Evolutionary conservation across 257 asterid genomes (phyloP), one percentile per base, ranked within the genome.

Genomic region (Fraxinus excelsior): DNA sequence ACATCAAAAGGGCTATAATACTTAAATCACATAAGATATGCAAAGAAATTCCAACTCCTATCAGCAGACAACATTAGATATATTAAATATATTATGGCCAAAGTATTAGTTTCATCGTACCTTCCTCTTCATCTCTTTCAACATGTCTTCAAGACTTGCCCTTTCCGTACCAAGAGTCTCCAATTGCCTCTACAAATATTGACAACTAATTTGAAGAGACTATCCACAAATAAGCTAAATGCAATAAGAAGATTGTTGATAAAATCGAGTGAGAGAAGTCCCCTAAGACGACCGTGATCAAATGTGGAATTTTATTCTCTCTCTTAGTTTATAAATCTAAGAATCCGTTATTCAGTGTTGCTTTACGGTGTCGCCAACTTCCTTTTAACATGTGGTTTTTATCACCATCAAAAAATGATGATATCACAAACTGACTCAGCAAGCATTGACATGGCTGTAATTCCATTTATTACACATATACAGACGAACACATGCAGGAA

Each of bases 81-180:
- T 42, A 42, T 42, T 29, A 37, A 76, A 19, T 29, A 79, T 60
- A 38, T 18, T 72, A 53, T 31, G 71, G 65, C 23, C 64, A 70
- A 74, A 70, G 73, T 71, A 70, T 32, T 74, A 56, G 60, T 74
- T 37, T 68, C 66, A 81, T 73, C 62, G 21, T 84, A 96, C 99
- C 97, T 91, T 93, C 86, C 98, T 89, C 86, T 96, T 96, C 98
- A 93, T 96, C 90, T 96, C 99, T 90, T 96, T 96, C 83, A 96
- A 91, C 99, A 96, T 93, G 85, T 96, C 99, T 83, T 96, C 99
- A 34, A 96, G 97, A 60, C 98, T 94, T 78, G 99, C 98, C 85
- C 99, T 86, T 88, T 93, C 97, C 80, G 97, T 86, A 74, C 99
- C 98, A 83, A 96, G 99, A 74, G 87, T 84, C 87, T 96, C 99